These are phyloP conservation scores for Termitomyces sp. DNA, from an alignment of 768 basidiomycete genomes.

Conservation along the genomic window DNA sequence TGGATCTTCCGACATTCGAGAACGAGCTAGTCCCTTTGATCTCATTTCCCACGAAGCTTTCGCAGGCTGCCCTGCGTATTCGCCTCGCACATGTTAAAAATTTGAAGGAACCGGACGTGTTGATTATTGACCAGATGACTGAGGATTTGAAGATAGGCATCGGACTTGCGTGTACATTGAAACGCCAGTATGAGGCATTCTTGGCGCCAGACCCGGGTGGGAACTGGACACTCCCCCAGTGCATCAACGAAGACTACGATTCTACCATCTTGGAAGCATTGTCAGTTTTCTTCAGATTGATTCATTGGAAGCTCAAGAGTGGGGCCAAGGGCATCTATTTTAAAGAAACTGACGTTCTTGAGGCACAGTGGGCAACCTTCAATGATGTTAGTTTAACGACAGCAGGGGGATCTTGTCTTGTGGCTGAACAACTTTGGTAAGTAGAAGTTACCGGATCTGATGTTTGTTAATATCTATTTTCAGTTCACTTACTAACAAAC, in stretches of 20 bases:
- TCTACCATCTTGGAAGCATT: slow-evolving; percentile 82
- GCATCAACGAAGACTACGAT: slow-evolving; percentile 90
- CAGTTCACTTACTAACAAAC: slow-evolving; percentile 87
- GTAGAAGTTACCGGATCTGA: slow-evolving; percentile 18
- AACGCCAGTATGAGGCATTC: slow-evolving; percentile 91
- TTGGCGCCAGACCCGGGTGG: slow-evolving; percentile 80
- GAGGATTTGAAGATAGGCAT: slow-evolving; percentile 91
- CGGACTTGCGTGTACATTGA: slow-evolving; percentile 90
- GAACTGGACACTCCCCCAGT: slow-evolving; percentile 85
- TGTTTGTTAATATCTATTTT: slow-evolving; percentile 1
- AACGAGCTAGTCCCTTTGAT: slow-evolving; percentile 86
- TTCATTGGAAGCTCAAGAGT: slow-evolving; percentile 95
- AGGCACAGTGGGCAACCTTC: slow-evolving; percentile 94
- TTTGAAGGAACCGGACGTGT: slow-evolving; percentile 80
- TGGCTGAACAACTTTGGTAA: slow-evolving; percentile 95
- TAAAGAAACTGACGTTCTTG: slow-evolving; percentile 97
- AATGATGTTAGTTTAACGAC: slow-evolving; percentile 88
- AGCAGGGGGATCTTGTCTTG: slow-evolving; percentile 80
- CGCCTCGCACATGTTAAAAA: slow-evolving; percentile 87
- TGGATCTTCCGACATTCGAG: slow-evolving; percentile 91
- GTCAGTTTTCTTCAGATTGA: slow-evolving; percentile 85
- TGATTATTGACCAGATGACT: slow-evolving; percentile 91
- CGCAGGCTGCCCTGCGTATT: slow-evolving; percentile 85
- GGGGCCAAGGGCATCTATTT: slow-evolving; percentile 90
- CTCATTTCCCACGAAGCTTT: slow-evolving; percentile 93